A percentile compares a stretch with the other conserved stretches of the same genome.
Conservation (phyloP, 2,329 filamentous ascomycete species). For the Helicocarpus griseus region DNA sequence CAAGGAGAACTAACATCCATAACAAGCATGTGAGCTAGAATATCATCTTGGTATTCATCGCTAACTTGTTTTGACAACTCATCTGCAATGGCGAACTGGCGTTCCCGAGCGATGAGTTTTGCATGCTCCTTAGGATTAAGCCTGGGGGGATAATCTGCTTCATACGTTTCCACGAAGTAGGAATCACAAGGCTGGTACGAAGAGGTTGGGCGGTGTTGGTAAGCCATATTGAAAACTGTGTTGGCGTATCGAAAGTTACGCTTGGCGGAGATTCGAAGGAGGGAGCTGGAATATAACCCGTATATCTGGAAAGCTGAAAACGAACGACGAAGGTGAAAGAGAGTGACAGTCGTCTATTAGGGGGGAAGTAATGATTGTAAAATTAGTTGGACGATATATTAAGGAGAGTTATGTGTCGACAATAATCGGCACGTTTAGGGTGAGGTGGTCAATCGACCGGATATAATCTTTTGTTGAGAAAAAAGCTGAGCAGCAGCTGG, state of each 20-base stretch:
- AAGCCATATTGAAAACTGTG: slow-evolving; percentile 42
- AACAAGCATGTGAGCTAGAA: slow-evolving; percentile 84
- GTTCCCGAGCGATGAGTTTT: slow-evolving; percentile 68
- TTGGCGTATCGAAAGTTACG: slow-evolving; percentile 14
- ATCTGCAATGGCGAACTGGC: slow-evolving; percentile 78
- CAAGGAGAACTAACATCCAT: slow-evolving; percentile 63
- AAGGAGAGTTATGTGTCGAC: slow-evolving; percentile 35
- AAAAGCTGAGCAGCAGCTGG: slow-evolving; percentile 11
- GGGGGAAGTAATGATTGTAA: slow-evolving; percentile 43
- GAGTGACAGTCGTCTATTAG: slow-evolving; percentile 43
- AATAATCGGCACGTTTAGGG: slow-evolving; percentile 29
- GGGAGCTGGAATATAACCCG: slow-evolving; percentile 32
- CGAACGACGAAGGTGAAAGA: slow-evolving; percentile 34
- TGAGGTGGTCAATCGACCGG: slow-evolving; percentile 20
- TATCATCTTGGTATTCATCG: slow-evolving; percentile 89
- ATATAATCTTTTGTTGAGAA: slow-evolving; percentile 22
- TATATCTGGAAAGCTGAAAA: slow-evolving; percentile 19
- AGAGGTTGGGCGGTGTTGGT: slow-evolving; percentile 40
- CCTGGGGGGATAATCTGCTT: slow-evolving; percentile 43
- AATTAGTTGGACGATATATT: slow-evolving; percentile 47
- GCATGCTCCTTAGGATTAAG: slow-evolving; percentile 64
- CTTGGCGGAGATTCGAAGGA: slow-evolving; percentile 26
- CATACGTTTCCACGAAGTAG: slow-evolving; percentile 56
- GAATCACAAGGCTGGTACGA: slow-evolving; percentile 57
- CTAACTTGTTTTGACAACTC: slow-evolving; percentile 77